These are phyloP conservation scores for Lepidium aucheri DNA, from an alignment of 345 rosid genomes.

Conservation along the genomic window DNA sequence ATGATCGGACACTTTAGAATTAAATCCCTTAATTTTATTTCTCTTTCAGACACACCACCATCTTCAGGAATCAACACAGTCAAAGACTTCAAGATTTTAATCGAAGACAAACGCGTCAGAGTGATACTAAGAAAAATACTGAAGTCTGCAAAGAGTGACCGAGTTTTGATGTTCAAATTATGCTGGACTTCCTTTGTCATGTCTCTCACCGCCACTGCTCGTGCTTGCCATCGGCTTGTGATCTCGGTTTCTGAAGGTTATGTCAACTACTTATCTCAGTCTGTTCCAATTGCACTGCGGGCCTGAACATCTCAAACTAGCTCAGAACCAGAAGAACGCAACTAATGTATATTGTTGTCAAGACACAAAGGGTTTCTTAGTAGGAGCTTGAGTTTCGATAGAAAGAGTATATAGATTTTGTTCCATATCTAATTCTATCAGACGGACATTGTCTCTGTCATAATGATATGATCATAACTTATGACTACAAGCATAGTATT, in stretches of 20 bases:
- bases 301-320: slow-evolving; percentile 4
- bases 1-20: slow-evolving; percentile 33
- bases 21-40: slow-evolving; percentile 11
- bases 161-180: slow-evolving; percentile 54
- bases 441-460: background rate
- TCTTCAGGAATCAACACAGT: slow-evolving; percentile 34
- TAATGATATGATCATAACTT: background rate
- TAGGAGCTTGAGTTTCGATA: background rate
- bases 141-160: slow-evolving; percentile 45
- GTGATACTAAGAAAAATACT: slow-evolving; percentile 54
- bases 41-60: slow-evolving; percentile 28
- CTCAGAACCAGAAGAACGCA: background rate
- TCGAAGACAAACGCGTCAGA: slow-evolving; percentile 62
- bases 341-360: slow-evolving; percentile 5
- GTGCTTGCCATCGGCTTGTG: slow-evolving; percentile 55
- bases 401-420: slow-evolving; percentile 12
- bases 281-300: slow-evolving; percentile 40
- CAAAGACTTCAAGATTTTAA: slow-evolving; percentile 36
- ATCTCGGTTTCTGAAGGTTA: slow-evolving; percentile 50
- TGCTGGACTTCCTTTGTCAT: slow-evolving; percentile 52
- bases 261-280: slow-evolving; percentile 29
- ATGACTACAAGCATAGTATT: background rate
- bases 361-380: background rate
- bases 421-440: slow-evolving; percentile 5
- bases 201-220: slow-evolving; percentile 46